Conservation (phyloP, 2,329 filamentous ascomycete genomes). For the Blastomyces percursus region DNA sequence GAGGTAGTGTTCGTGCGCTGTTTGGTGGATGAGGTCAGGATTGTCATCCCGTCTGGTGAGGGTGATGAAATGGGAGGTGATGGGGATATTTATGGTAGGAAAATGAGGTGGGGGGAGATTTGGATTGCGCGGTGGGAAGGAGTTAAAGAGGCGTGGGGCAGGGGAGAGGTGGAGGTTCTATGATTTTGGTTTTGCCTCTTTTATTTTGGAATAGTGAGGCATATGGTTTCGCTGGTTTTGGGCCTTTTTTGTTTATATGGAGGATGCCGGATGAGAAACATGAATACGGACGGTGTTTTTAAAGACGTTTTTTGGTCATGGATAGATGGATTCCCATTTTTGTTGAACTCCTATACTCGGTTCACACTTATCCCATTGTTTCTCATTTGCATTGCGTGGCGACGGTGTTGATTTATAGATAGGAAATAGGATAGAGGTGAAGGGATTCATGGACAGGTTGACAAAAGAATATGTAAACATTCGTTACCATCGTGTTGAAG, state of each 20-base stretch:
- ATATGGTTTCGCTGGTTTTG: too few relatives aligned
- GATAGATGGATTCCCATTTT: too few relatives aligned
- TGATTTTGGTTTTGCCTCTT: conserved; percentile 15
- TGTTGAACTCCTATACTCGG: too few relatives aligned
- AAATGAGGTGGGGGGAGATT: conserved; percentile 49
- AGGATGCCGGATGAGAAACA: too few relatives aligned
- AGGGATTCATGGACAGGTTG: too few relatives aligned
- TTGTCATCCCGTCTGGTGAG: conserved; percentile 26
- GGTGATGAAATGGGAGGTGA: conserved; percentile 16
- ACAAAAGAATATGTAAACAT: background rate
- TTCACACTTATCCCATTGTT: background rate
- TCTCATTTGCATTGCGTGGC: background rate
- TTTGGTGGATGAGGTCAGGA: conserved; percentile 38
- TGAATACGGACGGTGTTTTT: too few relatives aligned
- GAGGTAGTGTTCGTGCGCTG: conserved; percentile 71
- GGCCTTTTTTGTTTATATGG: too few relatives aligned
- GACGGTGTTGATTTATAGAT: background rate
- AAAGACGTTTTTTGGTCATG: too few relatives aligned
- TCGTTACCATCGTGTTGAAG: background rate
- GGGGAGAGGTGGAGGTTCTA: conserved; percentile 36
- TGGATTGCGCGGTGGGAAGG: conserved; percentile 65
- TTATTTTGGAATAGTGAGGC: background rate
- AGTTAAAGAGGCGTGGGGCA: conserved; percentile 45
- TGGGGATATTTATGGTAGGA: conserved; percentile 22
- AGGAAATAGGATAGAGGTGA: background rate